Evolutionary conservation across 352 stramenopile genomes (phyloP), one percentile per base, ranked within the genome.

Genomic region (Phytopythium litorale): DNA sequence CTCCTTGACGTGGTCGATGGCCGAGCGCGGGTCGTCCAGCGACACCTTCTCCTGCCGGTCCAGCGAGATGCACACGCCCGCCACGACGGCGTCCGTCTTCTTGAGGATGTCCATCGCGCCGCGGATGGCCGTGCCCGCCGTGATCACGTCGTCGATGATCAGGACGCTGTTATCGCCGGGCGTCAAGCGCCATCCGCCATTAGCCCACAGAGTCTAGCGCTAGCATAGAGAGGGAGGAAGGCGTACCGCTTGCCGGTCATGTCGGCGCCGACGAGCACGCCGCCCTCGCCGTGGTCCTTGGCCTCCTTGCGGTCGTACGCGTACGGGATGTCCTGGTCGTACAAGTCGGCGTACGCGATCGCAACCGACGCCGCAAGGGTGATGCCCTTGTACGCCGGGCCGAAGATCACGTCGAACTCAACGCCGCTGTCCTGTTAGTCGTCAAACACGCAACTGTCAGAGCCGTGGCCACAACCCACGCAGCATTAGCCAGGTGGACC

Each of bases 131-230:
- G 97, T 99, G 38, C 98, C 98, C 15, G 97, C 97, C 8, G 97
- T 99, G 67, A 99, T 99, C 21, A 99, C 98, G 82, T 99, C 98
- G 75, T 99, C 98, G 54, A 99, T 92, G 62, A 99, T 95, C 38
- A 99, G 75, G 23, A 99, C 97, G 40, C 85, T 94, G 60, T 37
- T 50, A 32, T 19, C 60, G 28, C 13, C 63, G 53, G 1, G 35
- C 43, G 57, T 32, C 49, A 56, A 58, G 15, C 45, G 62, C 33
- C 43, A 46, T 21, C 5, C 45, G 62, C 33, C 38, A 56, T 46
- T 49, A 19, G 30, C 25, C 42, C 1, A 40, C 13, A 42, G 18
- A 52, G 51, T 11, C 0, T 25, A 40, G 35, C 32, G 15, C 58
- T 3, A 16, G 11, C 16, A 48, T 30, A 33, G 9, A 35, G 35